phyloP scores from a whole-genome alignment of 139 green algal species.

The Bryopsis sp. region DNA sequence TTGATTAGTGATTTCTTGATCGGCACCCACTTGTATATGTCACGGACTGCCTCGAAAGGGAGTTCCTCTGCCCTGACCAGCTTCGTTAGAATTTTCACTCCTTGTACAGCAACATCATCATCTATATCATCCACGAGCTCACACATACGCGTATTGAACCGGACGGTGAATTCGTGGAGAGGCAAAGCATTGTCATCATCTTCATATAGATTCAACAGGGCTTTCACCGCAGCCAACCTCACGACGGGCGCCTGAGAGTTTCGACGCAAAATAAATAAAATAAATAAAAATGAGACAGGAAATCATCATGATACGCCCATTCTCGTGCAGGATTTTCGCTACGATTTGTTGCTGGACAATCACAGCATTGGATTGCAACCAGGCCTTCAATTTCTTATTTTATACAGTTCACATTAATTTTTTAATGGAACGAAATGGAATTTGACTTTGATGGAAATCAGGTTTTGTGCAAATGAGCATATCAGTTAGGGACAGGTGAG shows the following conservation, averaged over 20 bases:
- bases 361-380: neutral
- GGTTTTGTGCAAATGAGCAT: too few relatives aligned
- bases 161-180: conserved; percentile 59
- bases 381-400: neutral
- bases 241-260: conserved; percentile 43
- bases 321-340: neutral
- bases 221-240: conserved; percentile 33
- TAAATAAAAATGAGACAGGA: neutral
- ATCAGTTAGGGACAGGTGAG: too few relatives aligned
- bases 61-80: conserved; percentile 9
- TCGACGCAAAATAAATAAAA: neutral
- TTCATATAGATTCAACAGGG: conserved; percentile 53
- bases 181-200: conserved; percentile 34
- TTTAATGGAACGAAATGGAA: neutral
- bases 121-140: conserved; percentile 78
- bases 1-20: neutral
- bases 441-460: too few relatives aligned
- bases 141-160: conserved; percentile 68
- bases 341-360: neutral
- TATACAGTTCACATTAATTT: neutral
- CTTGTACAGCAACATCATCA: conserved; percentile 63
- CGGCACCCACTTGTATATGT: conserved; percentile 15
- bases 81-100: conserved; percentile 39
- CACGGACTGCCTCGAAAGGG: neutral
- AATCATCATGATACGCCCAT: neutral